Evolutionary conservation across 2,329 filamentous ascomycete species (phyloP), one percentile per base, ranked within the genome.

Genomic region (Tetracladium maxilliforme): DNA sequence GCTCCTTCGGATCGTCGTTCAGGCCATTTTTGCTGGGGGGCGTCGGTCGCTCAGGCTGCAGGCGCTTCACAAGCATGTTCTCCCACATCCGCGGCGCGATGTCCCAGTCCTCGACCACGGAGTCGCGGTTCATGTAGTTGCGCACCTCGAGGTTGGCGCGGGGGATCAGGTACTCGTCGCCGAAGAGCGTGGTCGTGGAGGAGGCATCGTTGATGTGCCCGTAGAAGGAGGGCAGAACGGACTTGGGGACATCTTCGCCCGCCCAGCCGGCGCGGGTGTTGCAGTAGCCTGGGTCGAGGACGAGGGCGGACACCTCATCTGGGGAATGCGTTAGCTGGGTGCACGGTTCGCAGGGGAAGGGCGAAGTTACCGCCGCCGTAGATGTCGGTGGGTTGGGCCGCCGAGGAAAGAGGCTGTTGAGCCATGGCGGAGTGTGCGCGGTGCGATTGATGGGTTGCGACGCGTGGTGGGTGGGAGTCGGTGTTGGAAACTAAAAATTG

Each of bases 301-400:
- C 82, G 39, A 98, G 79, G 26, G 92, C 92, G 18, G 86, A 92
- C 36, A 98, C 86, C 60, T 98, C 90, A 61, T 98, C 90, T 93
- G 42, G 30, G 24, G 31, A 21, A 30, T 22, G 15, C 25, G 25
- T 29, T 19, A 23, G 16, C 19, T 23, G 22, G 18, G 18, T n/a
- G 22, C 22, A 22, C 15, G 25, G 19, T 19, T 27, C 17, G 14
- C 29, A 26, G 21, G 25, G 26, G 18, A 16, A 25, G 13, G 12
- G 13, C 21, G 30, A 22, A 30, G 44, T 34, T 46, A 71, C 68
- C 68, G 64, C 68, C 68, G 38, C 68, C 68, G 36, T 73, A 73
- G 31, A 70, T 59, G 44, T 73, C 68, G 29, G 65, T 70, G 33
- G 68, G 68, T 48, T 64, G 64, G 34, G 56, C 56, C 42, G 64